Conservation (phyloP, 2,329 filamentous ascomycete species). For the Microcyclospora tardicrescens region DNA sequence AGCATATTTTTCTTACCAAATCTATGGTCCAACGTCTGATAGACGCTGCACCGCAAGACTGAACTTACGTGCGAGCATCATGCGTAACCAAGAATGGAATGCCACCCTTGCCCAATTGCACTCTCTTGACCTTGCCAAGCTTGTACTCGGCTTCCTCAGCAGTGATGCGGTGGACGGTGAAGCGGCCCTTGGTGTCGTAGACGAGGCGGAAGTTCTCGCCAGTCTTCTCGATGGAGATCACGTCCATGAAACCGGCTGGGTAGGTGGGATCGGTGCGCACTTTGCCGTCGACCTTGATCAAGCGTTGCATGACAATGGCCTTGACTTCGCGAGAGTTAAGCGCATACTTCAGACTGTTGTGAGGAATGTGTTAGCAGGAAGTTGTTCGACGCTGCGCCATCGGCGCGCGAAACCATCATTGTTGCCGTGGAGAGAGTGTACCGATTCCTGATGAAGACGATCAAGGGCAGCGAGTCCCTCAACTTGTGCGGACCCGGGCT, state of each 20-base stretch:
- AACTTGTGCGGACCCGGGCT: conserved; percentile 94
- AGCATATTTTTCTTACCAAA: conserved; percentile 53
- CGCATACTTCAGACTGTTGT: conserved; percentile 92
- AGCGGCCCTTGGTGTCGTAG: conserved; percentile 99
- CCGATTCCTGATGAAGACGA: conserved; percentile 87
- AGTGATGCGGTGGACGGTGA: conserved; percentile 99
- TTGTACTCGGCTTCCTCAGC: conserved; percentile 99
- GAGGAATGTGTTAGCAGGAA: not conserved
- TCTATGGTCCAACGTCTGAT: conserved; percentile 99
- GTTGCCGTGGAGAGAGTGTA: conserved; percentile 19
- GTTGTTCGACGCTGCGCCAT: not conserved
- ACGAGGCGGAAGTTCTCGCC: conserved; percentile 99
- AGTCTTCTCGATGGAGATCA: conserved; percentile 98
- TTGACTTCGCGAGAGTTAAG: conserved; percentile 97
- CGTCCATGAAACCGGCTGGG: conserved; percentile 98
- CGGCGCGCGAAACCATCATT: not conserved
- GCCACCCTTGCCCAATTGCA: conserved; percentile 97
- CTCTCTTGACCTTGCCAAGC: conserved; percentile 99
- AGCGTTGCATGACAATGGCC: conserved; percentile 97
- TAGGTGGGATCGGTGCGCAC: conserved; percentile 97
- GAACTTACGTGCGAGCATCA: conserved; percentile 99
- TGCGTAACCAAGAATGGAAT: conserved; percentile 99
- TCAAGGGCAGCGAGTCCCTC: conserved; percentile 95
- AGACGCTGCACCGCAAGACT: conserved; percentile 55
- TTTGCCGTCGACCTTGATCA: conserved; percentile 99